These are phyloP conservation scores for Lecanicillium sp. DNA, from an alignment of 2,329 filamentous ascomycete genomes.

Conservation along the genomic window DNA sequence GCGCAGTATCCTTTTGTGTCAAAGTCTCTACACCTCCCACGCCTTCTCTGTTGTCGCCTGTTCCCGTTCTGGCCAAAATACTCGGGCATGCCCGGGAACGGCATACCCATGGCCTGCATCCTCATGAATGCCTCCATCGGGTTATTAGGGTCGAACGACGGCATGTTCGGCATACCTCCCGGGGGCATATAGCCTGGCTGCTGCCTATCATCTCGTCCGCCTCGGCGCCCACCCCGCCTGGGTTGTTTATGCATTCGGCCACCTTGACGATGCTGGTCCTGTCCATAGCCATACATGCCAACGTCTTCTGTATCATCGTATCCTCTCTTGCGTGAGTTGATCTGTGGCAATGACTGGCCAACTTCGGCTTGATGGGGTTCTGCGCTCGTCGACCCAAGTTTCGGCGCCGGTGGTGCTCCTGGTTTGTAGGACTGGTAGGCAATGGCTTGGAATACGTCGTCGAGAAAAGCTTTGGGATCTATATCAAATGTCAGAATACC, in stretches of 20 bases:
- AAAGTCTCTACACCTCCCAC: conserved; percentile 58
- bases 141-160: conserved; percentile 48
- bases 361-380: conserved; percentile 11
- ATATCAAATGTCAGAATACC: not conserved
- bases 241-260: conserved; percentile 48
- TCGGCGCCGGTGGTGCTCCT: conserved; percentile 37
- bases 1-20: conserved; percentile 66
- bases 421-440: conserved; percentile 53
- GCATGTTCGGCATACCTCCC: conserved; percentile 18
- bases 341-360: conserved; percentile 8
- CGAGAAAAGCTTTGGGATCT: conserved; percentile 48
- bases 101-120: conserved; percentile 49
- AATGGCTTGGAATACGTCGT: conserved; percentile 62
- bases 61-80: conserved; percentile 20
- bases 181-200: conserved; percentile 3
- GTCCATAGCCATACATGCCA: conserved; percentile 12
- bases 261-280: conserved; percentile 16
- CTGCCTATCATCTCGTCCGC: conserved; percentile 16
- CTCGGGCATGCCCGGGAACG: conserved; percentile 30
- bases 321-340: conserved; percentile 25
- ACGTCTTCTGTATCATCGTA: conserved; percentile 19
- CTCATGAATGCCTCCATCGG: conserved; percentile 54
- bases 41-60: conserved; percentile 23
- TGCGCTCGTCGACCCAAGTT: conserved; percentile 8
- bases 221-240: conserved; percentile 39